Conservation (phyloP, 1,284 basidiomycete species). For the Neotropicomus parvogracilis region DNA sequence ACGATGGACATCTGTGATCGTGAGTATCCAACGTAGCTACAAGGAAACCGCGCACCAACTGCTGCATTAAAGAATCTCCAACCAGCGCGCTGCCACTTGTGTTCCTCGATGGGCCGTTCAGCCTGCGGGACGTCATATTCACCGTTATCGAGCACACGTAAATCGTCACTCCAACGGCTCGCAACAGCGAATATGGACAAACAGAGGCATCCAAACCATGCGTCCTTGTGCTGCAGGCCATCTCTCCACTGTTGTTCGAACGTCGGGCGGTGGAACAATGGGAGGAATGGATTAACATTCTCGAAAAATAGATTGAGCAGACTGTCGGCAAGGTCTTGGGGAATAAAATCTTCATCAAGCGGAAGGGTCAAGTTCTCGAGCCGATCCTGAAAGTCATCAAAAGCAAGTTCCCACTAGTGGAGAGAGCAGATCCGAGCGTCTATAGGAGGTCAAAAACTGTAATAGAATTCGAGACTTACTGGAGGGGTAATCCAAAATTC, state of each 20-base stretch:
- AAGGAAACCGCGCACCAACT: constrained; percentile 36
- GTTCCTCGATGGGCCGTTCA: constrained; percentile 23
- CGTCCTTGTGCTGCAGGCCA: constrained; percentile 48
- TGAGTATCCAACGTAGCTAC: constrained; percentile 4
- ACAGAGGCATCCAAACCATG: constrained; percentile 59
- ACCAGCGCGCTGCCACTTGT: constrained; percentile 56
- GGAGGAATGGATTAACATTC: constrained; percentile 53
- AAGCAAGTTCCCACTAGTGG: constrained; percentile 56
- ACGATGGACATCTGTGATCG: constrained; percentile 45
- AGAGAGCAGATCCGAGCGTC: constrained; percentile 5
- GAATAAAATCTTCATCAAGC: constrained; percentile 50
- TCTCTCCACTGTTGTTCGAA: constrained; percentile 61
- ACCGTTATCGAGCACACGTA: constrained; percentile 50
- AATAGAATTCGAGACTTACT: constrained; percentile 24
- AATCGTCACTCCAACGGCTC: constrained; percentile 65
- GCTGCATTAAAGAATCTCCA: constrained; percentile 63
- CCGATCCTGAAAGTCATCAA: constrained; percentile 45
- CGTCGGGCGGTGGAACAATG: constrained; percentile 65
- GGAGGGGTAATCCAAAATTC: constrained; percentile 38
- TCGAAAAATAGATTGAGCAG: constrained; percentile 69
- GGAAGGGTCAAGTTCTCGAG: constrained; percentile 35
- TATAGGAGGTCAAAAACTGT: neutral
- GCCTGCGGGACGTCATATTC: constrained; percentile 22
- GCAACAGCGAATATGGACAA: constrained; percentile 68
- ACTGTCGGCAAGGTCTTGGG: constrained; percentile 49